Percentiles rank a stretch among this genome's conserved stretches.
Evolutionary conservation across 148 eudicot species (phyloP).

Genomic region (Simmondsia chinensis): DNA sequence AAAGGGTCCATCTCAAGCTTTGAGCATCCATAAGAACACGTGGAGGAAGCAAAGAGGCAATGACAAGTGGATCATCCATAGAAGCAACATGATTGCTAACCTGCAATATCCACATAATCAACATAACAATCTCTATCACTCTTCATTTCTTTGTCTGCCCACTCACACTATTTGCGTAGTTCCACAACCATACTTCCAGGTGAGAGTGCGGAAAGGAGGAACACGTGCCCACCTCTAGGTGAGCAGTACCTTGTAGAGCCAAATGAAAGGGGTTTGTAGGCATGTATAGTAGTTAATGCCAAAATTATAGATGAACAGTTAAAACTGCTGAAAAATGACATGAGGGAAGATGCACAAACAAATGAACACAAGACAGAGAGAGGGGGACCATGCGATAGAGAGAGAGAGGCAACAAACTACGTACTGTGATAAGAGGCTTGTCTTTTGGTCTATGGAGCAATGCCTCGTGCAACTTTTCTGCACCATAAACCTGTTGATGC

Average conservation of each 20-base stretch:
- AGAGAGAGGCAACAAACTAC: background rate
- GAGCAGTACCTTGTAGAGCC: too few relatives aligned
- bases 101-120: conserved; percentile 22
- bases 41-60: conserved; percentile 77
- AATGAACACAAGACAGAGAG: background rate
- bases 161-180: background rate
- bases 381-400: background rate
- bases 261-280: too few relatives aligned
- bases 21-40: conserved; percentile 62
- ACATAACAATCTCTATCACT: background rate
- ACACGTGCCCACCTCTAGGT: too few relatives aligned
- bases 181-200: too few relatives aligned
- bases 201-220: too few relatives aligned
- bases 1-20: conserved; percentile 86
- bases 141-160: background rate
- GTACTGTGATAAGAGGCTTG: conserved; percentile 72
- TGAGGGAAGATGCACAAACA: background rate
- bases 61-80: conserved; percentile 82
- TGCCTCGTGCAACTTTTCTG: conserved; percentile 63
- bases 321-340: too few relatives aligned
- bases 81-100: conserved; percentile 98
- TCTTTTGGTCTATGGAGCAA: conserved; percentile 50
- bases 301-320: too few relatives aligned
- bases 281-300: too few relatives aligned
- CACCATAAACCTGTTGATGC: conserved; percentile 63